Percentiles rank a stretch among this genome's conserved stretches.
Conservation (phyloP, 805 yeast species). For the Allodekkera sacchari region DNA sequence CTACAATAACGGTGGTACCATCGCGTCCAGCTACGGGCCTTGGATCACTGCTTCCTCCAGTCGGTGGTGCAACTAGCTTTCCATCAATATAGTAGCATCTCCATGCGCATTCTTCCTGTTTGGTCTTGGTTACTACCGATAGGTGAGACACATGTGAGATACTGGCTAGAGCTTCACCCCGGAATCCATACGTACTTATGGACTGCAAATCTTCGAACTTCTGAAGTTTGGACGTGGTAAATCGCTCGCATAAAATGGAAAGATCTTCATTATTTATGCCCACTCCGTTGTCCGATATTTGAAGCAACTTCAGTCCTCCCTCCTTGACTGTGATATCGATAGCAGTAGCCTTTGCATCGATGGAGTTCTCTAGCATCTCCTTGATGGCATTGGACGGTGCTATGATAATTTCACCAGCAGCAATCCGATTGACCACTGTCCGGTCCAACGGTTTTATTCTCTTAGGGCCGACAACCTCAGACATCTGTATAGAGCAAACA, state of each 20-base stretch:
- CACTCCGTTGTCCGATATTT: constrained; percentile 80
- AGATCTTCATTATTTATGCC: constrained; percentile 75
- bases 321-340: constrained; percentile 81
- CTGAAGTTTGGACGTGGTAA: constrained; percentile 80
- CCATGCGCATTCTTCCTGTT: constrained; percentile 58
- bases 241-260: constrained; percentile 76
- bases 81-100: constrained; percentile 65
- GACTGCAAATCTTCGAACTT: constrained; percentile 66
- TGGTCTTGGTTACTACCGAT: constrained; percentile 68
- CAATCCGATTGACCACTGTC: constrained; percentile 79
- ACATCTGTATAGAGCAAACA: too few species aligned
- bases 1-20: constrained; percentile 82
- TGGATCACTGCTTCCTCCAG: constrained; percentile 27
- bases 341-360: constrained; percentile 72
- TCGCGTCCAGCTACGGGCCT: constrained; percentile 76
- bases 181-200: constrained; percentile 80
- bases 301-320: constrained; percentile 83
- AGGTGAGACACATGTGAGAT: constrained; percentile 85
- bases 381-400: constrained; percentile 93
- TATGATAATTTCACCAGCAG: constrained; percentile 94
- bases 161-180: constrained; percentile 95
- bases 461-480: constrained; percentile 1
- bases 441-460: constrained; percentile 40
- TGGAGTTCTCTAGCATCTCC: constrained; percentile 85
- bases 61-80: constrained; percentile 32